Percentiles rank a stretch among this genome's conserved stretches.
Conservation (phyloP, 2,329 filamentous ascomycete genomes). For the Cercospora citrullina region DNA sequence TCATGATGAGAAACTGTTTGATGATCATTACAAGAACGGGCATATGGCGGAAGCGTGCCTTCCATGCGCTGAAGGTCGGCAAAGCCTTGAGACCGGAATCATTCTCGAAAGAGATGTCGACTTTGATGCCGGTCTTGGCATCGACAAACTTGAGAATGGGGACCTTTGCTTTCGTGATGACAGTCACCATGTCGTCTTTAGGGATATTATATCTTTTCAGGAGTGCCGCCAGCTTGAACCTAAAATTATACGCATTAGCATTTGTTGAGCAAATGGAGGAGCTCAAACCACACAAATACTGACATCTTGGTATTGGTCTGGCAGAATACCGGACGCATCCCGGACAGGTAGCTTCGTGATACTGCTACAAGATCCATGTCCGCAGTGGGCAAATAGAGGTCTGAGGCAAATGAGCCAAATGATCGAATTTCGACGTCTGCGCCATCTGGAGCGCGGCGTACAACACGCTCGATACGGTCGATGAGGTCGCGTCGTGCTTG, state of each 20-base stretch:
- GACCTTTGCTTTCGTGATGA: constrained; percentile 76
- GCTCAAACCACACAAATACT: not conserved
- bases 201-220: constrained; percentile 61
- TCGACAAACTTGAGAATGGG: constrained; percentile 93
- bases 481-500: constrained; percentile 72
- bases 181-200: constrained; percentile 59
- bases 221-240: constrained; percentile 60
- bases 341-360: constrained; percentile 58
- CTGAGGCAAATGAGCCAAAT: constrained; percentile 94
- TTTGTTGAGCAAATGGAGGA: not conserved
- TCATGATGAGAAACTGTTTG: constrained; percentile 90
- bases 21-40: constrained; percentile 80
- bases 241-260: not conserved
- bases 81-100: constrained; percentile 76
- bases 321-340: constrained; percentile 53
- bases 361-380: constrained; percentile 94
- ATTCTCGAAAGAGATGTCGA: constrained; percentile 96
- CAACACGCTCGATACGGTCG: constrained; percentile 61
- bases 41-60: constrained; percentile 76
- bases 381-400: constrained; percentile 68
- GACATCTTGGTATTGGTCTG: constrained; percentile 55
- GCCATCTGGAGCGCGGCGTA: constrained; percentile 47
- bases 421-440: constrained; percentile 63
- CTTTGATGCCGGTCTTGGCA: constrained; percentile 70
- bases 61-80: constrained; percentile 79